Evolutionary conservation across 306 rosid genomes (phyloP).

Genomic region (Sphenostylis stenocarpa): DNA sequence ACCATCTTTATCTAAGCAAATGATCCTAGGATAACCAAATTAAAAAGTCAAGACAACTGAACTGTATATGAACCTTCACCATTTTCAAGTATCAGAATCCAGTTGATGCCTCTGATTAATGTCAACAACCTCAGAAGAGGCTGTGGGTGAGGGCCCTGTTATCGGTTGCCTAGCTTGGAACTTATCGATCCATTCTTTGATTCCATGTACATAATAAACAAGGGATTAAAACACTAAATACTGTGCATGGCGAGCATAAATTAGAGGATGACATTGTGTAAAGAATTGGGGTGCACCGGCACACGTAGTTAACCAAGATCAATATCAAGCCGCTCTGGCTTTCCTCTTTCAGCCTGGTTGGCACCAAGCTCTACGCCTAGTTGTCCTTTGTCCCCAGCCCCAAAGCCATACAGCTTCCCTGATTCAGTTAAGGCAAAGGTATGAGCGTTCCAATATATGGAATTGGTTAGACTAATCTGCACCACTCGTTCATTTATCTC

Average conservation of each 20-base stretch:
- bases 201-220: slow-evolving; percentile 59
- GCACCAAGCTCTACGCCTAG: slow-evolving; percentile 67
- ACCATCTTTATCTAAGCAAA: slow-evolving; percentile 2
- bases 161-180: slow-evolving; percentile 38
- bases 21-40: slow-evolving; percentile 25
- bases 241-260: slow-evolving; percentile 39
- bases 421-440: slow-evolving; percentile 83
- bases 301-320: slow-evolving; percentile 58
- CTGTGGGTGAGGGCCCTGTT: slow-evolving; percentile 27
- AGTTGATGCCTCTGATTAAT: slow-evolving; percentile 47
- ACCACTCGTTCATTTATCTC: slow-evolving; percentile 66
- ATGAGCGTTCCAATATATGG: slow-evolving; percentile 83
- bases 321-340: slow-evolving; percentile 62
- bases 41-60: neutral
- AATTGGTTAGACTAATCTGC: slow-evolving; percentile 80
- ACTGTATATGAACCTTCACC: slow-evolving; percentile 40
- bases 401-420: slow-evolving; percentile 79
- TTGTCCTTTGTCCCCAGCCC: slow-evolving; percentile 88
- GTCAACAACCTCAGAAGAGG: slow-evolving; percentile 40
- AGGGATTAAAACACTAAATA: slow-evolving; percentile 43
- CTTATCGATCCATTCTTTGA: slow-evolving; percentile 31
- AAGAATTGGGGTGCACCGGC: slow-evolving; percentile 7
- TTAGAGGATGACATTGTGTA: slow-evolving; percentile 31
- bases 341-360: slow-evolving; percentile 64
- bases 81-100: slow-evolving; percentile 41